Evolutionary conservation across 2,329 filamentous ascomycete species (phyloP), one percentile per base, ranked within the genome.

Genomic region (Fusarium mexicanum): DNA sequence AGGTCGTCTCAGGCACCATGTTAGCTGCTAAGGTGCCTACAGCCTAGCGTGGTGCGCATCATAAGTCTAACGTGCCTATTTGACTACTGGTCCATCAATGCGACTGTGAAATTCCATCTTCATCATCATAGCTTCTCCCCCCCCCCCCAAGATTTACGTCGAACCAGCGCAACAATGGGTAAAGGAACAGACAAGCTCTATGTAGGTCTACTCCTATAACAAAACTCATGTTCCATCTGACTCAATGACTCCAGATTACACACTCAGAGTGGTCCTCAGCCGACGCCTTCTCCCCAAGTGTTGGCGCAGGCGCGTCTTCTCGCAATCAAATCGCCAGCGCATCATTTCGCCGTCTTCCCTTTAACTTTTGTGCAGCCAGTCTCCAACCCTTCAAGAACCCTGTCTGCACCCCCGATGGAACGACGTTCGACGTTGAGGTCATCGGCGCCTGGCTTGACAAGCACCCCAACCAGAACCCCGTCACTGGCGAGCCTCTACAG

Each of bases 221-320:
- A 13, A 31, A 43, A 24, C 35, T 51, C 33, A 17, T 5, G n/a
- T 44, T 20, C 18, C n/a, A 14, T 59, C 44, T 60, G 44, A 74
- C 48, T 10, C n/a, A 46, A 58, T 43, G 16, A 18, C 26, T 58
- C 35, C 29, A 86, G 82, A 99, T 99, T 80, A 99, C 96, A 63
- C 97, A 99, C 85, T 97, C 94, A 46, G 96, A 99, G 87, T 99
- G 96, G 96, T 92, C 94, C 13, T 98, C 95, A 11, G 91, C 92
- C 54, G 95, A 98, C 83, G 91, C 94, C 67, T 98, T 94, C 84
- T 93, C 93, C 38, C 94, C 95, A 76, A 95, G 91, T 81, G 92
- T 89, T 35, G 93, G 93, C 77, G 88, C 92, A 64, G 91, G 91
- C 77, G 90, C 92, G 64, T 82, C 88, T 80, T 83, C 87, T 82